Base-by-base conservation (phyloP, 108 stramenopile genomes). In the Nitzschia inconspicua region DNA sequence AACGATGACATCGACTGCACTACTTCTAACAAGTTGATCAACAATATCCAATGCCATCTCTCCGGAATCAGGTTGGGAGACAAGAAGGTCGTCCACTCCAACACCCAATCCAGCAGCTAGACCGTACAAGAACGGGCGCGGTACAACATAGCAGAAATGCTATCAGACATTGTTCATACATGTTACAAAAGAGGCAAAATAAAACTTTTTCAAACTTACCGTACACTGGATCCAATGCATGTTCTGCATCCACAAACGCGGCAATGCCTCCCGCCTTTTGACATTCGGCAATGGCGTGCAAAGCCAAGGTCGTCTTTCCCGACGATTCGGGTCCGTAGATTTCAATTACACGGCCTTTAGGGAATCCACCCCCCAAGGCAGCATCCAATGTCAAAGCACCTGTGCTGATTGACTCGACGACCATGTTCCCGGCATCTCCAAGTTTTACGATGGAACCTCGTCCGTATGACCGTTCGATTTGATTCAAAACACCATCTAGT, bases 31-130 rank as follows among this genome's bases (percentile, higher is more conserved):
- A 18, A 99, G 72, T 43, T 94, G 89, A 77, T 97, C 97, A 22
- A 96, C 92, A 51, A 97, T 95, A 60, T 99, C 98, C 48, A 99
- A 75, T 22, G 96, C 98, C 91, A 97, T 95, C 69, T 99, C 98
- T 18, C 98, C 96, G 9, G 82, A 82, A 65, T 99, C 97, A 1
- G 98, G 98, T 72, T 99, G 98, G 2, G 84, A 83, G 9, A 97
- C 80, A 39, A 94, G 65, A 7, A 99, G 72, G 16, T 81, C 68
- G 42, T 94, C 77, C 51, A 94, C 76, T 63, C 97, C 85, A 26
- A 97, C 95, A 23, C 97, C 97, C 20, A 97, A 39, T 0, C 66
- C 44, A 4, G 53, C 51, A n/a, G 95, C 68, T 70, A 32, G n/a
- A n/a, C n/a, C n/a, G n/a, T n/a, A n/a, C n/a, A n/a, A n/a, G n/a